Conservation (phyloP, 2,329 filamentous ascomycete species). For the Colletotrichum chrysophilum region DNA sequence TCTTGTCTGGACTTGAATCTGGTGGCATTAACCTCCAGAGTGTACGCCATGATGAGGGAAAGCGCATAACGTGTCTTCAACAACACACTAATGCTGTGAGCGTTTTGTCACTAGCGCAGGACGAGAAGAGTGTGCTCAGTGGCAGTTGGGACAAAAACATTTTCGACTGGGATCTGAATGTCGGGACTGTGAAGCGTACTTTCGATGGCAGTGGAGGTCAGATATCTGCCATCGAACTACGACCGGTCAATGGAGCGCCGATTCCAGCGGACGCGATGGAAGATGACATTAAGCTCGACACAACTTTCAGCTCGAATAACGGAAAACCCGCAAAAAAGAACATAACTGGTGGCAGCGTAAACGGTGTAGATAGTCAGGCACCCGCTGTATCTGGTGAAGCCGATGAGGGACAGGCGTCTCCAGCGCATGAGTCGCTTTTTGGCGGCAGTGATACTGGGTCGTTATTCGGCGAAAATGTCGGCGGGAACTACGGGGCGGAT, state of each 20-base stretch:
- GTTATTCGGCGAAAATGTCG: constrained; percentile 79
- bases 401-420: constrained; percentile 68
- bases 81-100: constrained; percentile 93
- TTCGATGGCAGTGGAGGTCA: constrained; percentile 83
- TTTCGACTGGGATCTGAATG: constrained; percentile 94
- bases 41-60: constrained; percentile 92
- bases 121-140: constrained; percentile 87
- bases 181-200: constrained; percentile 74
- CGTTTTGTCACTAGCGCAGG: constrained; percentile 79
- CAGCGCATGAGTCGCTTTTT: constrained; percentile 81
- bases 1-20: constrained; percentile 88
- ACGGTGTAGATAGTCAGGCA: background rate
- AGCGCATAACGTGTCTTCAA: constrained; percentile 80
- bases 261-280: constrained; percentile 75
- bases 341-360: constrained; percentile 30
- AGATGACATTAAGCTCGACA: constrained; percentile 60
- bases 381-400: constrained; percentile 41
- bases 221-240: constrained; percentile 85
- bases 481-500: constrained; percentile 63
- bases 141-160: constrained; percentile 97
- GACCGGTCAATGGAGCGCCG: constrained; percentile 76
- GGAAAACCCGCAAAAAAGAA: constrained; percentile 63
- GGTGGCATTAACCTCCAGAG: constrained; percentile 94
- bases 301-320: constrained; percentile 80
- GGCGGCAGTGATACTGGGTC: constrained; percentile 81